phyloP scores from a whole-genome alignment of 352 stramenopile genomes.

The Phytophthora ohioensis region DNA sequence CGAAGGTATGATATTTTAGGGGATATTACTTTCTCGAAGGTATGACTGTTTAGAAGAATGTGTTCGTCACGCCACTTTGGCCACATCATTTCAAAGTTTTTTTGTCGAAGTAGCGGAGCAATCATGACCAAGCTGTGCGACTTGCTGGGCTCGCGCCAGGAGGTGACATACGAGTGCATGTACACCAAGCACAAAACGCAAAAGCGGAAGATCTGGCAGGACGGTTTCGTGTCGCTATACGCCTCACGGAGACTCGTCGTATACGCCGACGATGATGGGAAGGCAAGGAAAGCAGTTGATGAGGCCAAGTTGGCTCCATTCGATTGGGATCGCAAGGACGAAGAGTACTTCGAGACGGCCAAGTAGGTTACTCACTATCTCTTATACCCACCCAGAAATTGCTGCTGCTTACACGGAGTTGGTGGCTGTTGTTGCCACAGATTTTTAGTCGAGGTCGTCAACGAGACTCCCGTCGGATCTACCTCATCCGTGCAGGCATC shows the following conservation, averaged over 20 bases:
- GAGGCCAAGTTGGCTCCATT: constrained; percentile 57
- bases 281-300: constrained; percentile 63
- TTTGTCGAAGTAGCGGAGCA: no score
- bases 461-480: constrained; percentile 56
- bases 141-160: constrained; percentile 55
- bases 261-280: constrained; percentile 54
- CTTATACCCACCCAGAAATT: no score
- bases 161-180: constrained; percentile 79
- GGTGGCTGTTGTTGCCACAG: constrained; percentile 32
- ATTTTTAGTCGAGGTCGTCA: constrained; percentile 79
- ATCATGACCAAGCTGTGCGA: constrained; percentile 65
- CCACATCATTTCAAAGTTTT: background rate
- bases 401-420: background rate
- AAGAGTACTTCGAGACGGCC: constrained; percentile 61
- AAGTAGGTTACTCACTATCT: constrained; percentile 48
- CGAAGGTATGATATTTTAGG: no score
- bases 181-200: constrained; percentile 91
- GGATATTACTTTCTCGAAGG: no score
- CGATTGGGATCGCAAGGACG: constrained; percentile 72
- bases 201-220: constrained; percentile 85
- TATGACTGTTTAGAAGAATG: constrained; percentile 1
- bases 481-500: constrained; percentile 4
- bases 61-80: background rate
- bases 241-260: constrained; percentile 67
- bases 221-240: constrained; percentile 72